phyloP scores from a whole-genome alignment of 345 rosid genomes.

The Toxicodendron radicans region DNA sequence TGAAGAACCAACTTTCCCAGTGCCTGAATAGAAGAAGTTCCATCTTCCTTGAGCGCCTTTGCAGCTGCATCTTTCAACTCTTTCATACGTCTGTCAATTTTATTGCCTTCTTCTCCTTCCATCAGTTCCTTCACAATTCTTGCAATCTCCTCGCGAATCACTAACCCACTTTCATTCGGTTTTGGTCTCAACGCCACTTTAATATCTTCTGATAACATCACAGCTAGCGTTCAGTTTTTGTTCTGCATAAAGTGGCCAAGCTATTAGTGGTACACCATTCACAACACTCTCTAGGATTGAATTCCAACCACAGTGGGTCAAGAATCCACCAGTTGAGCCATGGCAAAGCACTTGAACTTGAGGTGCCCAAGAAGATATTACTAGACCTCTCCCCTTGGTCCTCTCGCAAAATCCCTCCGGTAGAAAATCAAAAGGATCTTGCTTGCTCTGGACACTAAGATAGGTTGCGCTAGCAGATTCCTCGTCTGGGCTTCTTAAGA shows the following conservation, averaged over 20 bases:
- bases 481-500: slow-evolving; percentile 20
- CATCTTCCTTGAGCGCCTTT: not conserved
- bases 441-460: not conserved
- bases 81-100: slow-evolving; percentile 21
- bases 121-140: slow-evolving; percentile 24
- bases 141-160: slow-evolving; percentile 30
- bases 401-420: slow-evolving; percentile 33
- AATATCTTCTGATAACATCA: slow-evolving; percentile 20
- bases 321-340: slow-evolving; percentile 10
- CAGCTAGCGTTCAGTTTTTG: slow-evolving; percentile 41
- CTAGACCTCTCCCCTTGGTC: slow-evolving; percentile 17
- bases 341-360: slow-evolving; percentile 16
- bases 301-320: slow-evolving; percentile 24
- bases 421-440: slow-evolving; percentile 21
- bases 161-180: slow-evolving; percentile 14
- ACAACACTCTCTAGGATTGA: slow-evolving; percentile 16
- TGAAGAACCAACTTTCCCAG: not conserved
- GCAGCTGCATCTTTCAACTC: slow-evolving; percentile 30
- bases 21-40: not conserved
- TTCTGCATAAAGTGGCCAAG: slow-evolving; percentile 43
- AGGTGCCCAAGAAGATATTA: slow-evolving; percentile 15
- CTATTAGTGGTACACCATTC: slow-evolving; percentile 32
- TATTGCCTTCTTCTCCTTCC: slow-evolving; percentile 38
- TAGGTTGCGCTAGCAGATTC: not conserved
- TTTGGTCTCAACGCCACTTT: slow-evolving; percentile 24